Conservation (phyloP, 2,329 filamentous ascomycete species). For the Paecilomyces dactylethromorphus region DNA sequence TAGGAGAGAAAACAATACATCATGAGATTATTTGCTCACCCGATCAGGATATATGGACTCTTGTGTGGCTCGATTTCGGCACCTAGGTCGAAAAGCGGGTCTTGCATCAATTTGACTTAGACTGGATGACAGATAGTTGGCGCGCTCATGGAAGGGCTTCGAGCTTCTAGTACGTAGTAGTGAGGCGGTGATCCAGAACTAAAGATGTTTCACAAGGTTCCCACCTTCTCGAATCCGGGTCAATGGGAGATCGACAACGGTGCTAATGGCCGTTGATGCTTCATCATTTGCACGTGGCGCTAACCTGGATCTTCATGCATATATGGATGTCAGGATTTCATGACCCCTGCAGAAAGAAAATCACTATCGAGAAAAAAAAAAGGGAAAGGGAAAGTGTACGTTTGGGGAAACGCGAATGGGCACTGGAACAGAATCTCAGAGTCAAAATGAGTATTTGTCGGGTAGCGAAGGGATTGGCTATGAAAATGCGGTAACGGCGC, state of each 20-base stretch:
- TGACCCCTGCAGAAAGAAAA: not conserved
- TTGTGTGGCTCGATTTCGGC: not conserved
- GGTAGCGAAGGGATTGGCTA: not conserved
- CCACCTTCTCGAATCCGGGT: constrained; percentile 19
- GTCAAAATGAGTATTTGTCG: not conserved
- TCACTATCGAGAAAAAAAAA: constrained; percentile 3
- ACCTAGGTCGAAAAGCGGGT: not conserved
- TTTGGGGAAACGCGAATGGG: not conserved
- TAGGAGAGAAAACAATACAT: not conserved
- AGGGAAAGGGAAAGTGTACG: not conserved
- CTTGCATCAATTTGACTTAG: not conserved
- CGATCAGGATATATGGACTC: not conserved
- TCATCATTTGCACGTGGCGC: constrained; percentile 30
- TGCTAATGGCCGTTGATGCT: constrained; percentile 32
- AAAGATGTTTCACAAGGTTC: constrained; percentile 1
- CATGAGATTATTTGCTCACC: not conserved
- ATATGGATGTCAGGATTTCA: not conserved
- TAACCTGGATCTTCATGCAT: constrained; percentile 33
- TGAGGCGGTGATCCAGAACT: not conserved
- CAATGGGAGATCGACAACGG: constrained; percentile 29
- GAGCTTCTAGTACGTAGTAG: not conserved
- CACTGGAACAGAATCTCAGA: not conserved
- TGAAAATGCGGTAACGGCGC: not conserved
- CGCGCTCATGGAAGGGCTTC: not conserved
- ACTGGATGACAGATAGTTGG: not conserved